Evolutionary conservation across 2,329 filamentous ascomycete genomes (phyloP).

Genomic region (Capronia epimyces): DNA sequence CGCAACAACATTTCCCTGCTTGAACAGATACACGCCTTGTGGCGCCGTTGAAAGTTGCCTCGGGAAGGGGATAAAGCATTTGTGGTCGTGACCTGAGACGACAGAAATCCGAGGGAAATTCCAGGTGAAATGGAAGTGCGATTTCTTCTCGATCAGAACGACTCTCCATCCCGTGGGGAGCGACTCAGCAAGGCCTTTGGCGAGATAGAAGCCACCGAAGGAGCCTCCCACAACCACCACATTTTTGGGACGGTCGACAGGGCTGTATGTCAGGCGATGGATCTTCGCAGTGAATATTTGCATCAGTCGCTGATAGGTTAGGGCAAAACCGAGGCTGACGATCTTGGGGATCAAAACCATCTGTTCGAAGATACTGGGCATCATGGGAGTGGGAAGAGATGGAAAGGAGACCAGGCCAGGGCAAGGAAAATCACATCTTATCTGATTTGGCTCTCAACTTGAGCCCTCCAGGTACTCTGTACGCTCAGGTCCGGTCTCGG

Average conservation of each 20-base stretch:
- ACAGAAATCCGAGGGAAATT: slow-evolving; percentile 56
- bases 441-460: slow-evolving; percentile 10
- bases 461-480: too few species aligned
- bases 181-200: slow-evolving; percentile 45
- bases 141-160: slow-evolving; percentile 55
- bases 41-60: slow-evolving; percentile 37
- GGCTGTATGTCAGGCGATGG: slow-evolving; percentile 21
- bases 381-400: neutral
- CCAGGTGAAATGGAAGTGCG: slow-evolving; percentile 58
- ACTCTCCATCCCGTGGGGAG: slow-evolving; percentile 50
- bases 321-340: slow-evolving; percentile 8
- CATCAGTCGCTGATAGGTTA: slow-evolving; percentile 1
- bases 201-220: slow-evolving; percentile 52
- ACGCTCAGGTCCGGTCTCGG: slow-evolving; percentile 1
- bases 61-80: slow-evolving; percentile 57
- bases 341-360: slow-evolving; percentile 9
- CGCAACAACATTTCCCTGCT: slow-evolving; percentile 41
- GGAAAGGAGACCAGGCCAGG: slow-evolving; percentile 1
- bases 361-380: slow-evolving; percentile 10
- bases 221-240: slow-evolving; percentile 47
- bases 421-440: too few species aligned
- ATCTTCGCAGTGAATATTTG: slow-evolving; percentile 8
- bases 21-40: slow-evolving; percentile 36
- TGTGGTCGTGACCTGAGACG: slow-evolving; percentile 51
- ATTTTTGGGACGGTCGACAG: slow-evolving; percentile 19